These are phyloP conservation scores for Colletotrichum somersetense DNA, from an alignment of 2,329 filamentous ascomycete species.

Conservation along the genomic window DNA sequence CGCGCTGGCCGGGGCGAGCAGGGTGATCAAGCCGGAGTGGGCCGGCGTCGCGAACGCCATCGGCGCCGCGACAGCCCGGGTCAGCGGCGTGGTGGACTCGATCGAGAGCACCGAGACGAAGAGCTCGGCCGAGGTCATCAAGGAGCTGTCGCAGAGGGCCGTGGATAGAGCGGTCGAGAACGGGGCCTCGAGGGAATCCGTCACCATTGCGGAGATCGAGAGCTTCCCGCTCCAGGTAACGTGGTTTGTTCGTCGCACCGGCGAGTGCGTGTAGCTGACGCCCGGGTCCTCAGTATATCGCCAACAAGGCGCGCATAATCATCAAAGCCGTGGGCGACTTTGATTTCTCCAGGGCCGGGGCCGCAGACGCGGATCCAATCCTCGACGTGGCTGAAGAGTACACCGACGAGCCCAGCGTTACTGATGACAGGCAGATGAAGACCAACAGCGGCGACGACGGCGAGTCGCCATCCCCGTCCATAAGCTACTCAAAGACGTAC, in stretches of 20 bases:
- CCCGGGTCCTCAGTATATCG: conserved; percentile 56
- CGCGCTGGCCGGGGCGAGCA: conserved; percentile 66
- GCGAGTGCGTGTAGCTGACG: conserved; percentile 29
- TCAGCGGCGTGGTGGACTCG: conserved; percentile 66
- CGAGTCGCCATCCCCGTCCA: conserved; percentile 33
- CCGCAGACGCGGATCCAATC: not conserved
- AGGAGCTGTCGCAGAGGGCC: conserved; percentile 56
- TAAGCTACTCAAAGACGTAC: conserved; percentile 42
- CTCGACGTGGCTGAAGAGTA: not conserved
- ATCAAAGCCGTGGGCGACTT: conserved; percentile 71
- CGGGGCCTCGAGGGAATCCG: conserved; percentile 59
- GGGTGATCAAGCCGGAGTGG: conserved; percentile 68
- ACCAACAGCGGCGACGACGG: not conserved
- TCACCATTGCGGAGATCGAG: conserved; percentile 65
- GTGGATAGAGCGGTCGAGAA: conserved; percentile 59
- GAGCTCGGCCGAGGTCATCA: conserved; percentile 52
- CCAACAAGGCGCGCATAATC: conserved; percentile 67
- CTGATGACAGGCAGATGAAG: not conserved
- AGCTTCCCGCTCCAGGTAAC: conserved; percentile 65
- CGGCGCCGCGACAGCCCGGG: conserved; percentile 71
- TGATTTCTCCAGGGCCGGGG: conserved; percentile 51
- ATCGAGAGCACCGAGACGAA: conserved; percentile 62
- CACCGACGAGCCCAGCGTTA: not conserved
- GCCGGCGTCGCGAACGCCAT: conserved; percentile 74
- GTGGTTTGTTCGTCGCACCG: no score